Base-by-base conservation (phyloP, 1,284 basidiomycete genomes). In the Ustilago bromivora region DNA sequence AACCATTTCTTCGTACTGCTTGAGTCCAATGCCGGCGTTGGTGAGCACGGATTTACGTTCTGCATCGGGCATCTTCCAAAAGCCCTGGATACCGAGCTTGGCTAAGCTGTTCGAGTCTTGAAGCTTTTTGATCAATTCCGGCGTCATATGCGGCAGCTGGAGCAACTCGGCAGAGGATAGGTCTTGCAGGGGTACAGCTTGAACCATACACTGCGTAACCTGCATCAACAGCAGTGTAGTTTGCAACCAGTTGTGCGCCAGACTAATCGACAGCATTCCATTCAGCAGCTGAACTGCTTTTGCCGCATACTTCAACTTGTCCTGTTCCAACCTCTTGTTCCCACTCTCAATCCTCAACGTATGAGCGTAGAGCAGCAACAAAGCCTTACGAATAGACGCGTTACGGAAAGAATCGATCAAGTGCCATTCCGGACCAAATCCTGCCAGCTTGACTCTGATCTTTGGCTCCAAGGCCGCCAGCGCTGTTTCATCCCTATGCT, bases 191-290 rank as follows among this genome's bases (percentile, higher is more conserved):
- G 84, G 89, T 15, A 96, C 88, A 0, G 94, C 96, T 87, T 99
- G 97, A 0, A 92, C 90, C 53, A 99, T 88, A 85, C 92, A 91
- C 15, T 94, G 91, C 72, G 96, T 92, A 19, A 99, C 88, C 56
- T 92, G 91, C 90, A 96, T 93, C 73, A 92, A 89, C 35, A 90
- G 88, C 36, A 95, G 88, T 0, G 94, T 92, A 1, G 94, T 92
- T 12, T 90, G 85, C n/a, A 98, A 90, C 95, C 96, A 99, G 85
- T 92, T 95, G 82, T 95, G 94, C 0, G 95, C 90, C 28, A 93
- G 89, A 0, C 92, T 89, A 81, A 98, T 94, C 79, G 92, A 93
- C 68, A 95, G 89, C 55, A 98, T 88, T 0, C 94, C 93, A 62
- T 90, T 92, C 38, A 98, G 89, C 4, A 97, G 88, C n/a, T 64